phyloP scores from a whole-genome alignment of 805 yeast species.

The Wickerhamiella azyma region DNA sequence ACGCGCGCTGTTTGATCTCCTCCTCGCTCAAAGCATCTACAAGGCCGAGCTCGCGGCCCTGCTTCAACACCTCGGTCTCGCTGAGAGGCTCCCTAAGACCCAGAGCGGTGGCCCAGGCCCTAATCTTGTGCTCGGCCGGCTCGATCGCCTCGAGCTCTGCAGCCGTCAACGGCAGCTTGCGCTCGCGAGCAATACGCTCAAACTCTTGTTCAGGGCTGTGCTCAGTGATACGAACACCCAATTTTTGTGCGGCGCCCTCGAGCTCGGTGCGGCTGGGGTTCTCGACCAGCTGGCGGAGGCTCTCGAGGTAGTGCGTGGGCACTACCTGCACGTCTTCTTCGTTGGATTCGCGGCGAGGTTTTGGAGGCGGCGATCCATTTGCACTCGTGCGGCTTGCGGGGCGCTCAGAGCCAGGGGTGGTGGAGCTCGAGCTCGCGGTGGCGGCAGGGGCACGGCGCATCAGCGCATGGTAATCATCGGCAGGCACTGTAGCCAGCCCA shows the following conservation, averaged over 20 bases:
- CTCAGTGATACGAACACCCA: constrained; percentile 14
- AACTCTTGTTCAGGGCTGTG: constrained; percentile 19
- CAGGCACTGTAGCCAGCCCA: constrained; percentile 32
- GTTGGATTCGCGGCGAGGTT: background rate
- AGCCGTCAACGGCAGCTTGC: constrained; percentile 15
- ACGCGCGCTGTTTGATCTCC: constrained; percentile 10
- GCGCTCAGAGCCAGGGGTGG: no score
- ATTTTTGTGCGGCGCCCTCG: constrained; percentile 17
- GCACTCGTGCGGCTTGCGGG: background rate
- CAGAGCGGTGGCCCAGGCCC: constrained; percentile 6
- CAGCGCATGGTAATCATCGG: constrained; percentile 29
- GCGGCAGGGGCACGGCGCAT: background rate
- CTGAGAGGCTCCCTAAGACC: background rate
- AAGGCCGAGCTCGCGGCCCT: constrained; percentile 11
- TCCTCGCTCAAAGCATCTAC: constrained; percentile 10
- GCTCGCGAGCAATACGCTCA: constrained; percentile 16
- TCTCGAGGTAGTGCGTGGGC: constrained; percentile 22
- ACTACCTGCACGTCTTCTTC: constrained; percentile 19
- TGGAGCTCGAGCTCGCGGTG: background rate
- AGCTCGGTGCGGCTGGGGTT: constrained; percentile 22
- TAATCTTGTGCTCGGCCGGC: constrained; percentile 19
- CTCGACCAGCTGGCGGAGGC: constrained; percentile 23
- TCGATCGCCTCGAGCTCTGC: background rate
- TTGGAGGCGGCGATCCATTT: no score
- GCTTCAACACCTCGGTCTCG: background rate